Conservation (phyloP, 768 basidiomycete genomes). For the Cystofilobasidium macerans region DNA sequence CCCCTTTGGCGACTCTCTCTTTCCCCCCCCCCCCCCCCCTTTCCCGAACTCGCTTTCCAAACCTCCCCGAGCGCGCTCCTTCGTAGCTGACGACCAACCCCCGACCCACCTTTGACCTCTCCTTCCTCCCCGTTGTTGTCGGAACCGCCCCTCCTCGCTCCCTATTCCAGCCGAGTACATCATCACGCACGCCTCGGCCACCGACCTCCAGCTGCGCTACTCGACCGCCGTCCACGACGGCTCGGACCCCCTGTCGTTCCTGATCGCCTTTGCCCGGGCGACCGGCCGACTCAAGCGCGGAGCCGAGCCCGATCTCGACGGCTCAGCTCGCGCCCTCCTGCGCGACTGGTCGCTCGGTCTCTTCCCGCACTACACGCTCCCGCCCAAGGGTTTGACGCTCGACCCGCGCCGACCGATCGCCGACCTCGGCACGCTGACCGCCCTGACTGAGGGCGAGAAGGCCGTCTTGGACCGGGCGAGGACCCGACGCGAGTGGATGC, state of each 20-base stretch:
- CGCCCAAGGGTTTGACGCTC: slow-evolving; percentile 37
- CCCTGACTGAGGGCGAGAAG: slow-evolving; percentile 47
- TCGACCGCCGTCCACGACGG: slow-evolving; percentile 64
- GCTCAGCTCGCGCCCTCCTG: slow-evolving; percentile 65
- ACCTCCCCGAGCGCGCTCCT: too few species aligned
- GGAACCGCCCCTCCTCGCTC: neutral
- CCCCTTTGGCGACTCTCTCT: too few species aligned
- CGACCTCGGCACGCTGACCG: slow-evolving; percentile 33
- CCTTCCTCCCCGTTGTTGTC: neutral
- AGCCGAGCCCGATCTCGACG: slow-evolving; percentile 59
- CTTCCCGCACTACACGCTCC: slow-evolving; percentile 60
- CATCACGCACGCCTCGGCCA: slow-evolving; percentile 53
- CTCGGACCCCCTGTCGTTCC: slow-evolving; percentile 60
- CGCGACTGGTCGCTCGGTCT: slow-evolving; percentile 73
- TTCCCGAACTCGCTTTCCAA: too few species aligned
- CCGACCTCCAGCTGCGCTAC: slow-evolving; percentile 85
- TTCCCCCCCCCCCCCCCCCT: too few species aligned
- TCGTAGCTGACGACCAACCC: too few species aligned
- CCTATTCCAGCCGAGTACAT: slow-evolving; percentile 51
- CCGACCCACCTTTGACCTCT: neutral
- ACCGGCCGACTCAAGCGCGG: slow-evolving; percentile 68
- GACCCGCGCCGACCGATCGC: slow-evolving; percentile 13
- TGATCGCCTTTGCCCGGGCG: slow-evolving; percentile 63
- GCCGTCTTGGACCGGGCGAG: slow-evolving; percentile 44
- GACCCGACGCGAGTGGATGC: slow-evolving; percentile 54